A percentile compares a stretch with the other conserved stretches of the same genome.
These are phyloP conservation scores for Hibiscus trionum DNA, from an alignment of 345 rosid genomes.

Conservation along the genomic window DNA sequence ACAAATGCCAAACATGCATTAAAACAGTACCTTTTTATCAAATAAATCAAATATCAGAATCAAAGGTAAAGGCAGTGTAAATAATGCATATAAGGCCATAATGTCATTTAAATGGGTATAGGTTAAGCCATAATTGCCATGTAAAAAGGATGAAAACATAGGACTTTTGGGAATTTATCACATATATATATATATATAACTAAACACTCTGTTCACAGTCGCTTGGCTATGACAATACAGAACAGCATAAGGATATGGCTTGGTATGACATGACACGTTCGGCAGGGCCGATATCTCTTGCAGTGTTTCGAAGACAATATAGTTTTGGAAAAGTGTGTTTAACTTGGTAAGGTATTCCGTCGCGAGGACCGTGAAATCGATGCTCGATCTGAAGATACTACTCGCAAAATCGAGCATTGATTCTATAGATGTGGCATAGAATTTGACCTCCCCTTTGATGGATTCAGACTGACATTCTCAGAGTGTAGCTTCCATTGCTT, in stretches of 20 bases:
- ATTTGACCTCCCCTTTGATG: conserved; percentile 34
- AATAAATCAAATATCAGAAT: too few species aligned
- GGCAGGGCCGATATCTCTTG: conserved; percentile 21
- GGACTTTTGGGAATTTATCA: too few species aligned
- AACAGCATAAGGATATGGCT: conserved; percentile 31
- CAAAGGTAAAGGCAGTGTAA: too few species aligned
- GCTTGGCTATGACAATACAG: conserved; percentile 12
- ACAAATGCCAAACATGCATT: too few species aligned
- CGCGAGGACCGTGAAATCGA: conserved; percentile 8
- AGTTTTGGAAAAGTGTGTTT: conserved; percentile 22
- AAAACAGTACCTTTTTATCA: too few species aligned
- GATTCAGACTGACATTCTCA: conserved; percentile 24
- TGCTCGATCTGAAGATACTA: conserved; percentile 13
- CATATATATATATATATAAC: too few species aligned
- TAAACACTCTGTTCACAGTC: too few species aligned
- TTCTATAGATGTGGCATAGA: conserved; percentile 40
- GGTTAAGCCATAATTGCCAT: too few species aligned
- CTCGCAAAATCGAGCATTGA: conserved; percentile 38
- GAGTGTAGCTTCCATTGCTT: conserved; percentile 34
- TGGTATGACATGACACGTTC: conserved; percentile 33
- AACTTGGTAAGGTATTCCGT: conserved; percentile 22
- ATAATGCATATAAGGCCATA: too few species aligned
- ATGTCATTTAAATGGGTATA: too few species aligned
- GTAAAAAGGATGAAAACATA: too few species aligned
- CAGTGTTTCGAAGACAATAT: conserved; percentile 18